These are phyloP conservation scores for Podospora fimiseda DNA, from an alignment of 495 filamentous ascomycete species.

Conservation along the genomic window DNA sequence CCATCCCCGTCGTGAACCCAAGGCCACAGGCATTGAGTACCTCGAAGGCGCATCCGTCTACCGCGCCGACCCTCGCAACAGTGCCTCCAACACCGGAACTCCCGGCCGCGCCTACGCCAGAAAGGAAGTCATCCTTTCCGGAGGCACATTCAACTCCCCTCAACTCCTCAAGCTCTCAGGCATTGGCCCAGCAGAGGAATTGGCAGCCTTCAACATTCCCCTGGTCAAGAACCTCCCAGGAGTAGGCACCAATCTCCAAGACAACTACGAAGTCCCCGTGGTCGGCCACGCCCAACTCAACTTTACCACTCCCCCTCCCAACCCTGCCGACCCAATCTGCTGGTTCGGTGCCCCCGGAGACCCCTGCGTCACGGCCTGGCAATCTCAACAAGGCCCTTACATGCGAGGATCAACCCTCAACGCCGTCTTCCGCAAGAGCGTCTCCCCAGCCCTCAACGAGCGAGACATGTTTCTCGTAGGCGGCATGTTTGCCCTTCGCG, in stretches of 20 bases:
- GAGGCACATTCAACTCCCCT: constrained; percentile 52
- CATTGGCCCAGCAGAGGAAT: constrained; percentile 46
- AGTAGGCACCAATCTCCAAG: constrained; percentile 50
- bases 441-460: constrained; percentile 1
- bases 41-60: constrained; percentile 33
- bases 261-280: constrained; percentile 42
- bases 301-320: constrained; percentile 11
- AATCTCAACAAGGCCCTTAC: constrained; percentile 3
- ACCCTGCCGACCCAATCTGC: constrained; percentile 11
- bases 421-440: constrained; percentile 4
- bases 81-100: constrained; percentile 18
- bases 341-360: constrained; percentile 17
- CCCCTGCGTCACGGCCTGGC: constrained; percentile 14
- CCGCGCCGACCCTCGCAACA: constrained; percentile 34
- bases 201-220: constrained; percentile 42
- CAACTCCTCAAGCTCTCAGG: constrained; percentile 51
- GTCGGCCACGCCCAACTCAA: constrained; percentile 13
- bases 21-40: constrained; percentile 32
- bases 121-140: constrained; percentile 47
- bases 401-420: constrained; percentile 5
- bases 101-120: constrained; percentile 17
- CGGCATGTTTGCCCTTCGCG: constrained; percentile 24
- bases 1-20: constrained; percentile 4
- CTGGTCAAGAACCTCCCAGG: constrained; percentile 44
- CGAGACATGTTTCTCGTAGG: constrained; percentile 23